Conservation (phyloP, 2,329 filamentous ascomycete genomes). For the Diaporthe eres region DNA sequence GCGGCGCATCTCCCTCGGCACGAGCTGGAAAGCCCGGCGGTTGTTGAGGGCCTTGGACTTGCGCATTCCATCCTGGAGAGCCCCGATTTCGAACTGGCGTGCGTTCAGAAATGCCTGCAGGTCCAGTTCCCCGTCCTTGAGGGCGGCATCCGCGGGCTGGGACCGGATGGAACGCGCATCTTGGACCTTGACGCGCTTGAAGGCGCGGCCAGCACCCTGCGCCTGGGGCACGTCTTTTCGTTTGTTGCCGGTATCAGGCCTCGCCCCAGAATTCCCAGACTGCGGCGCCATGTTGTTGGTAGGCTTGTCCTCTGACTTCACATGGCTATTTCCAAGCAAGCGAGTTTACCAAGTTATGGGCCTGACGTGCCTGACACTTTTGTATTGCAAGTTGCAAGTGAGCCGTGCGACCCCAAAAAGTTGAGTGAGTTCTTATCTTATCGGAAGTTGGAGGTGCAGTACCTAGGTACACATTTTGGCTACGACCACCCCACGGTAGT, state of each 20-base stretch:
- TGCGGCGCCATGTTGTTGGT: conserved; percentile 44
- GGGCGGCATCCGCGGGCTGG: conserved; percentile 64
- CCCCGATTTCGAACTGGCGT: conserved; percentile 89
- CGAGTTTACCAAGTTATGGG: neutral
- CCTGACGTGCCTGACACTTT: neutral
- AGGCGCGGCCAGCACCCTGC: conserved; percentile 43
- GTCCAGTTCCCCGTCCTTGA: conserved; percentile 84
- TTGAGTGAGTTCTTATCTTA: conserved; percentile 32
- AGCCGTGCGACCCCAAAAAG: conserved; percentile 22
- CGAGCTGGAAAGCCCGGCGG: conserved; percentile 88
- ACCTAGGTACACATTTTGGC: neutral
- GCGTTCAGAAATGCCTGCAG: conserved; percentile 87
- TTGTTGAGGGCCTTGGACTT: conserved; percentile 74
- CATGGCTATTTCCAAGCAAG: neutral
- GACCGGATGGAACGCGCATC: conserved; percentile 65
- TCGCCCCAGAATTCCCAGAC: conserved; percentile 36
- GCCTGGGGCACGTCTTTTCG: conserved; percentile 46
- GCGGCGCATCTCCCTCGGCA: conserved; percentile 86
- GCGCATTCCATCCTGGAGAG: conserved; percentile 85
- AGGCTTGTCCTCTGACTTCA: neutral
- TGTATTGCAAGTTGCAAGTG: neutral
- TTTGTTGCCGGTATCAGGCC: conserved; percentile 43
- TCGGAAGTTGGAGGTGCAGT: neutral
- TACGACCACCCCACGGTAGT: neutral
- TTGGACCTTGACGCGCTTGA: conserved; percentile 62